A percentile compares a stretch with the other conserved stretches of the same genome.
Conservation (phyloP, 164 flowering plant species). For the Houttuynia cordata region DNA sequence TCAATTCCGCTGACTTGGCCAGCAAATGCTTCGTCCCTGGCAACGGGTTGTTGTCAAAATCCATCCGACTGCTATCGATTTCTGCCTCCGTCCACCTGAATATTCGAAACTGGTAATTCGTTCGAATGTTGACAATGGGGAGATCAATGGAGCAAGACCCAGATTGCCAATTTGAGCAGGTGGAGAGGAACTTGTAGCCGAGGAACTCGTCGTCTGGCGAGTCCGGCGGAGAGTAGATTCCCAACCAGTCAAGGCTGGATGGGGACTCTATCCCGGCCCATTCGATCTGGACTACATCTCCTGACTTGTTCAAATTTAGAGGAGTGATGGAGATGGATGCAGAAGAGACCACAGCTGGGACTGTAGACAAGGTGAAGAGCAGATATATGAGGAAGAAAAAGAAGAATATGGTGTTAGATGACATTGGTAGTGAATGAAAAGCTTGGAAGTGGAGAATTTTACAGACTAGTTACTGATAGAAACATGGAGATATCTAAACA, state of each 20-base stretch:
- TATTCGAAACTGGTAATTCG: constrained; percentile 70
- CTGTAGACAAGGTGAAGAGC: neutral
- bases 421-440: too few relatives aligned
- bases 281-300: constrained; percentile 35
- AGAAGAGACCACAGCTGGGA: constrained; percentile 8
- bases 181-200: constrained; percentile 72
- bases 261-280: constrained; percentile 63
- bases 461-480: too few relatives aligned
- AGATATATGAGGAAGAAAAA: too few relatives aligned
- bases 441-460: too few relatives aligned
- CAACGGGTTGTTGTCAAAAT: constrained; percentile 74
- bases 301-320: constrained; percentile 34
- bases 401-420: too few relatives aligned
- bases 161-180: constrained; percentile 50
- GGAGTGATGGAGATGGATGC: constrained; percentile 35
- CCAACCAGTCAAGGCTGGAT: constrained; percentile 64
- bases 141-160: constrained; percentile 62
- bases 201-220: constrained; percentile 55
- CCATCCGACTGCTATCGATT: constrained; percentile 26
- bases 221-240: constrained; percentile 73
- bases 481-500: too few relatives aligned
- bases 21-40: constrained; percentile 63
- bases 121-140: constrained; percentile 66
- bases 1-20: constrained; percentile 31
- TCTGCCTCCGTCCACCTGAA: constrained; percentile 67